A percentile compares a stretch with the other conserved stretches of the same genome.
Conservation (phyloP, 352 stramenopile genomes). For the Phytopythium litorale region DNA sequence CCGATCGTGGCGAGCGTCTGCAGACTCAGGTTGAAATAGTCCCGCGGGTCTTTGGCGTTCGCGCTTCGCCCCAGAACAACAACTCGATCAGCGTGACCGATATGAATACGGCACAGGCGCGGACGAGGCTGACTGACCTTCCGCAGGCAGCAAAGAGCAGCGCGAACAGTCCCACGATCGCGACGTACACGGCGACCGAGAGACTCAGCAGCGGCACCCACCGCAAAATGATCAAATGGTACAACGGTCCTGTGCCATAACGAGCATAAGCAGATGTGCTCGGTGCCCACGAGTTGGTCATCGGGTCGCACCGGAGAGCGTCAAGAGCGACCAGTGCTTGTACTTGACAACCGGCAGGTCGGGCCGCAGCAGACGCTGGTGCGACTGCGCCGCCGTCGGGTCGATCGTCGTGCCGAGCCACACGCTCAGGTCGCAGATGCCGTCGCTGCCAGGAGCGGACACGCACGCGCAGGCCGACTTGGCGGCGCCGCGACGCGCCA, state of each 20-base stretch:
- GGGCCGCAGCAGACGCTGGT: conserved; percentile 29
- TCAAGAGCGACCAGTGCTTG: conserved; percentile 34
- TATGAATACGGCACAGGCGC: background rate
- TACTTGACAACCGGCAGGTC: conserved; percentile 42
- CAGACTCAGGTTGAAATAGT: conserved; percentile 62
- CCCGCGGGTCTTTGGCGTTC: conserved; percentile 16
- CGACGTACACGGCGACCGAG: conserved; percentile 45
- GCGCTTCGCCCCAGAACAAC: conserved; percentile 4
- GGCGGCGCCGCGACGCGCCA: background rate
- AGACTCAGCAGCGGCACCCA: conserved; percentile 42
- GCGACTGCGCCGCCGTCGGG: conserved; percentile 9
- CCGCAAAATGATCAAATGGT: conserved; percentile 43
- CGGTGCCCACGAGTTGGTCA: background rate
- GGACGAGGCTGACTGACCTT: conserved; percentile 14
- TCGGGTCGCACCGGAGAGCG: conserved; percentile 24
- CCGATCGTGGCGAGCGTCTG: conserved; percentile 60
- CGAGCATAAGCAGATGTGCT: background rate
- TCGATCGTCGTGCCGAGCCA: conserved; percentile 59
- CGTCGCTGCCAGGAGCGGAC: conserved; percentile 31
- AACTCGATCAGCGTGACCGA: background rate
- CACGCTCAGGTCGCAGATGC: conserved; percentile 45
- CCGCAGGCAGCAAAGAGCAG: conserved; percentile 39
- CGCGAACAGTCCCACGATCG: conserved; percentile 41
- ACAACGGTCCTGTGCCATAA: conserved; percentile 25
- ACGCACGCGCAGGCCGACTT: conserved; percentile 27